phyloP scores from a whole-genome alignment of 192 early-diverging fungal species.

The Coemansia sp. region DNA sequence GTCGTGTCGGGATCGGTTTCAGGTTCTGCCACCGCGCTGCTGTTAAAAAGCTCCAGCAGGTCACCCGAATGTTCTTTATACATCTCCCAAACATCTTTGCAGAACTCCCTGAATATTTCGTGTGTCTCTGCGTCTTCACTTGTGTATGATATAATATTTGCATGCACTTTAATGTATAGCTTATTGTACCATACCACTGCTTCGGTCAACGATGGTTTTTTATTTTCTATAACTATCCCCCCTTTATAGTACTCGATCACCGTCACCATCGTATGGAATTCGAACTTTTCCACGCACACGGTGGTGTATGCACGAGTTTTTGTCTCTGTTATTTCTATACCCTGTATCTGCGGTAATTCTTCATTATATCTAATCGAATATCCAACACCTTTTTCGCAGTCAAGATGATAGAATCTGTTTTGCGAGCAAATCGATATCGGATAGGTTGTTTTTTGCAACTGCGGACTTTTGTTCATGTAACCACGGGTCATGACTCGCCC shows the following conservation, averaged over 20 bases:
- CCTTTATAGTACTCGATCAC: conserved; percentile 8
- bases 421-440: conserved; percentile 16
- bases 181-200: background rate
- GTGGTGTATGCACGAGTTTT: conserved; percentile 12
- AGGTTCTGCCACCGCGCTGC: no score
- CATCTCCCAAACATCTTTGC: conserved; percentile 3
- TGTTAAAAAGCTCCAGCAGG: conserved; percentile 1
- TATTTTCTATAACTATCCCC: background rate
- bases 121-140: background rate
- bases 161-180: conserved; percentile 14
- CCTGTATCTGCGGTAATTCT: background rate
- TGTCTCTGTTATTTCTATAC: background rate
- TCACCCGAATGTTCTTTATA: background rate
- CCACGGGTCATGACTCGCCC: conserved; percentile 11
- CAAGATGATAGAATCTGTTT: conserved; percentile 19
- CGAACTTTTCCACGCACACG: conserved; percentile 7
- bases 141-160: conserved; percentile 14
- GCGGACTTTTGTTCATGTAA: conserved; percentile 27
- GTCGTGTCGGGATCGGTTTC: background rate
- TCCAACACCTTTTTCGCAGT: conserved; percentile 14
- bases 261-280: conserved; percentile 19
- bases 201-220: no score
- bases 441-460: conserved; percentile 7
- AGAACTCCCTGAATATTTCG: conserved; percentile 8
- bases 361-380: conserved; percentile 6